These are phyloP conservation scores for Abrus pulchellus DNA, from an alignment of 306 rosid species.

Conservation along the genomic window DNA sequence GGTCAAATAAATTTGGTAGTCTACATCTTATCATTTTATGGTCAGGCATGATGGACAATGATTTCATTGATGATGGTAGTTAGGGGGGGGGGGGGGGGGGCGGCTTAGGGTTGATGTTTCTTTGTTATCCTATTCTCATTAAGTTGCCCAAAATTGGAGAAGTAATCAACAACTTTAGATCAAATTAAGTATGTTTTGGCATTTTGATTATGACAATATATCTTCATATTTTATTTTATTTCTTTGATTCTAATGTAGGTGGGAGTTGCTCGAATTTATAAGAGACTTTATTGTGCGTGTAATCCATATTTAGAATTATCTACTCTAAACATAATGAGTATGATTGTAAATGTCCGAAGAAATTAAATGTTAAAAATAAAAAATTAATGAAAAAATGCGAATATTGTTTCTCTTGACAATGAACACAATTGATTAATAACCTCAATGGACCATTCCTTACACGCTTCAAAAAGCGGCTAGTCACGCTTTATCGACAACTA, in stretches of 20 bases:
- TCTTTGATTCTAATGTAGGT: neutral
- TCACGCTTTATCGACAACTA: constrained; percentile 75
- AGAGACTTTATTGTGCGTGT: neutral
- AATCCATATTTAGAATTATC: neutral
- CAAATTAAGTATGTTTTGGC: neutral
- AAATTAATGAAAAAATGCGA: neutral
- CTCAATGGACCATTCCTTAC: constrained; percentile 56
- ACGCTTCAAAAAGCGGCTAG: constrained; percentile 70
- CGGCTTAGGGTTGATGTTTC: neutral
- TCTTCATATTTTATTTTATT: neutral
- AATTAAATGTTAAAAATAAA: neutral
- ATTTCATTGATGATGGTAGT: constrained; percentile 27
- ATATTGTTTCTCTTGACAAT: neutral
- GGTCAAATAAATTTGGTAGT: constrained; percentile 51
- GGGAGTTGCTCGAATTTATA: neutral
- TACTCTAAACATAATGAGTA: neutral
- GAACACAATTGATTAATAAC: constrained; percentile 39
- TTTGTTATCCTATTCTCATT: neutral
- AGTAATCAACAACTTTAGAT: neutral
- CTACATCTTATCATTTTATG: constrained; percentile 56
- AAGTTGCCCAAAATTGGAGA: neutral
- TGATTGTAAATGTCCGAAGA: neutral
- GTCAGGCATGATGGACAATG: constrained; percentile 37
- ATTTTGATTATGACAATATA: neutral
- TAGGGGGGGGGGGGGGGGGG: constrained; percentile 2